phyloP scores from a whole-genome alignment of 2,329 filamentous ascomycete genomes.

The Xylariaceae sp. region DNA sequence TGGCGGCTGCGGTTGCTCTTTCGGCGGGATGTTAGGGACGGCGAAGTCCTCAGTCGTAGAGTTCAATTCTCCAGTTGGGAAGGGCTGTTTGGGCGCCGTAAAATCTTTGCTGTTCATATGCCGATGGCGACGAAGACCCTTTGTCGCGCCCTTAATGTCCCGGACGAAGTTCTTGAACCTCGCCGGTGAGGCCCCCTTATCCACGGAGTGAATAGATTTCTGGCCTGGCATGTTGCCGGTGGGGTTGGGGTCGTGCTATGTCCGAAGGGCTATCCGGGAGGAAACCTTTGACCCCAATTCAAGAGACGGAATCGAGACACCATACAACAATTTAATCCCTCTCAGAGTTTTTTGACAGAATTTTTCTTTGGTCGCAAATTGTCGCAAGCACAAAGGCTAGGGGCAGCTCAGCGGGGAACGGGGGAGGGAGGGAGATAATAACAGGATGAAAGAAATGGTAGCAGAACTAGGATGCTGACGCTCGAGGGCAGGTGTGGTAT shows the following conservation, averaged over 20 bases:
- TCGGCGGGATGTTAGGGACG: background rate
- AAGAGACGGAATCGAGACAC: background rate
- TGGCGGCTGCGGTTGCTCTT: constrained; percentile 5
- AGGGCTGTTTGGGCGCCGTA: constrained; percentile 4
- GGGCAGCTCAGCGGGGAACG: background rate
- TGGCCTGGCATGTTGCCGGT: constrained; percentile 15
- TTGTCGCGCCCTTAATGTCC: constrained; percentile 26
- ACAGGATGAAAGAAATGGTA: background rate
- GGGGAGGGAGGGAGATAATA: background rate
- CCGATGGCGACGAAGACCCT: constrained; percentile 16
- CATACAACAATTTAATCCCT: background rate
- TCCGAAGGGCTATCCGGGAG: constrained; percentile 3
- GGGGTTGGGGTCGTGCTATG: background rate
- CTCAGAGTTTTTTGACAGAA: background rate
- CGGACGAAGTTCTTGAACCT: constrained; percentile 28
- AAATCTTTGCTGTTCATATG: constrained; percentile 19
- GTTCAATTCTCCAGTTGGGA: constrained; percentile 7
- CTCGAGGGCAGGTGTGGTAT: constrained; percentile 16
- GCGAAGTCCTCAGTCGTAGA: background rate
- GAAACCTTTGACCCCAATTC: background rate
- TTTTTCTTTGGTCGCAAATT: background rate
- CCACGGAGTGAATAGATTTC: constrained; percentile 14
- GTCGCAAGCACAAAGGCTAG: background rate
- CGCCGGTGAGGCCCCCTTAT: constrained; percentile 22
- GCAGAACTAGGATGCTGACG: background rate